Evolutionary conservation across 768 basidiomycete genomes (phyloP), one percentile per base, ranked within the genome.

Genomic region (Suillus bovinus): DNA sequence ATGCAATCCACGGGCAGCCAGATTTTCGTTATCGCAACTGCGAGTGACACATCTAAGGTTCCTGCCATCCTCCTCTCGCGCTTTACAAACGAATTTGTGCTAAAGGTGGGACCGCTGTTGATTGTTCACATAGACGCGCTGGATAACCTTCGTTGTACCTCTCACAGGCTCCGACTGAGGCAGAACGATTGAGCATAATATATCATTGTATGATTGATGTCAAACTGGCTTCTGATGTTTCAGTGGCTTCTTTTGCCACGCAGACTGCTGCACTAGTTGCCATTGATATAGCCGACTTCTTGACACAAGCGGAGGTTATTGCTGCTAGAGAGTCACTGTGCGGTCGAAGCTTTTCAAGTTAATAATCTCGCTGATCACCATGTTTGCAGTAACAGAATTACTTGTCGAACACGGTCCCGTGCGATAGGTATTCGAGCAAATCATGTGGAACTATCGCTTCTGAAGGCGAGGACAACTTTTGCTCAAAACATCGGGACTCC

Each of bases 401-500:
- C 34, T 55, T 36, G 24, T 22, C 24, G 55, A 13, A 27, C 38
- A 27, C 24, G 17, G 24, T 39, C 55, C 17, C 17, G 54, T 17
- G 17, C 24, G 24, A 56, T 39, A 39, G 55, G 38, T 56, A 34
- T 56, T 56, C 38, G 68, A 22, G 80, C 81, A 0, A 79, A 79
- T 46, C 94, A 98, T 70, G 89, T 99, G 68, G 83, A 89, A 4
- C 61, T 67, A 17, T 94, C 93, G 0, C 79, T 99, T 22, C 80
- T 81, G 14, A 84, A 87, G 63, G 90, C 91, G 14, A 81, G 94
- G 59, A 77, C 84, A 11, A 84, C 90, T 0, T 96, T 96, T 74
- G 90, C 93, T 9, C 93, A 95, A 71, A 93, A 84, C 70, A 96
- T 99, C 63, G 96, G 96, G n/a, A 94, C 94, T 29, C 97, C 97